phyloP scores from a whole-genome alignment of 169 alveolate species.

The Plasmodium berghei region DNA sequence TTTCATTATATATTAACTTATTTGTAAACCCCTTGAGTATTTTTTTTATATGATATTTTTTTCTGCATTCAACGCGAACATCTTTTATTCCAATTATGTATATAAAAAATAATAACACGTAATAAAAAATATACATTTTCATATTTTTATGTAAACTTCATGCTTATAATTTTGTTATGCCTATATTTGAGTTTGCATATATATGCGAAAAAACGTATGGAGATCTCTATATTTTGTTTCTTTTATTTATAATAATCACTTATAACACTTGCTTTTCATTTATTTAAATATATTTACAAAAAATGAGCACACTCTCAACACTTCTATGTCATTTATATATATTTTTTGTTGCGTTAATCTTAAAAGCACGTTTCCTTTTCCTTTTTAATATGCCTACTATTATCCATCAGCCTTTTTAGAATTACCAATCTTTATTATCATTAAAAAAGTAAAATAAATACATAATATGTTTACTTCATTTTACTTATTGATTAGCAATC shows the following conservation, averaged over 20 bases:
- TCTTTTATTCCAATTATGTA: slow-evolving; percentile 11
- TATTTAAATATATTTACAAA: slow-evolving; percentile 1
- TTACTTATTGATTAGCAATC: too few species aligned
- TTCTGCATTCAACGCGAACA: slow-evolving; percentile 13
- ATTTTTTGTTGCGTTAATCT: slow-evolving; percentile 12
- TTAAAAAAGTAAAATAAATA: too few species aligned
- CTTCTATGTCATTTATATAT: slow-evolving; percentile 1
- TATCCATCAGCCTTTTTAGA: background rate
- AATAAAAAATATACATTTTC: slow-evolving; percentile 36
- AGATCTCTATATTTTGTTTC: too few species aligned
- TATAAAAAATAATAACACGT: slow-evolving; percentile 16
- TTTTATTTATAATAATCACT: background rate
- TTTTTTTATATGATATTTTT: slow-evolving; percentile 23
- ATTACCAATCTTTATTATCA: too few species aligned
- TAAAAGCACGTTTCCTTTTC: background rate
- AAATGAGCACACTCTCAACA: background rate
- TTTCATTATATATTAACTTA: slow-evolving; percentile 6
- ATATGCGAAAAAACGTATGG: background rate
- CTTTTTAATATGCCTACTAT: slow-evolving; percentile 1
- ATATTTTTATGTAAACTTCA: background rate
- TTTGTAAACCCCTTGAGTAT: slow-evolving; percentile 6
- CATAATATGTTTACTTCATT: too few species aligned
- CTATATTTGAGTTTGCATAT: background rate
- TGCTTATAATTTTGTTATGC: background rate
- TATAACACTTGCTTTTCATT: background rate